Evolutionary conservation across 768 basidiomycete species (phyloP), one percentile per base, ranked within the genome.

Genomic region (Neoboletus subvelutipes): DNA sequence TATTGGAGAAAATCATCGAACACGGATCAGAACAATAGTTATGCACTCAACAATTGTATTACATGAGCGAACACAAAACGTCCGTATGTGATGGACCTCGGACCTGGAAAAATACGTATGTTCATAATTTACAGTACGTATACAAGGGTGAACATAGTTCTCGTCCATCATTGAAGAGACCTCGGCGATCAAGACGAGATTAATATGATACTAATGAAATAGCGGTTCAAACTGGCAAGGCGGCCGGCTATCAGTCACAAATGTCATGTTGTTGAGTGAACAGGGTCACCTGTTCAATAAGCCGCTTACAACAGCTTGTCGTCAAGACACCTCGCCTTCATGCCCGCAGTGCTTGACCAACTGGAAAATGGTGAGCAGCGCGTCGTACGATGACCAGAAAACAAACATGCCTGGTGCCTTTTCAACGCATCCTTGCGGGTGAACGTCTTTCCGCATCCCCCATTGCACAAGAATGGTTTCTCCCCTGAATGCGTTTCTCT

Each of bases 361-460:
- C 90, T 87, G 66, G 45, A 46, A 54, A 49, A 31, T 22, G 52
- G 57, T 68, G 63, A 62, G 55, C 55, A 42, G 52, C 22, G 61
- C 29, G 36, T 59, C 49, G 43, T 54, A 29, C 22, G 40, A 48
- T 45, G 28, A n/a, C 29, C 34, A 15, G 29, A 39, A 52, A 41
- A 28, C 42, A 54, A 56, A 53, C 83, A 58, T 63, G 83, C 90
- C 83, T 92, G 90, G 69, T 92, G 90, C 58, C 90, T 82, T 74
- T 92, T 92, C 66, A 92, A 73, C 17, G 90, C 90, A 67, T 92
- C 90, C 74, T 92, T 91, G 61, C 90, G 81, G 48, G 90, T 92
- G 67, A 92, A 92, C 3, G 90, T 91, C 77, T 92, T 92, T 47
- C 88, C 89, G 57, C 90, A 92, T 43, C 87, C 87, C 13, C 88